Evolutionary conservation across 805 yeast species (phyloP).

Genomic region (Kuraishia hungarica): DNA sequence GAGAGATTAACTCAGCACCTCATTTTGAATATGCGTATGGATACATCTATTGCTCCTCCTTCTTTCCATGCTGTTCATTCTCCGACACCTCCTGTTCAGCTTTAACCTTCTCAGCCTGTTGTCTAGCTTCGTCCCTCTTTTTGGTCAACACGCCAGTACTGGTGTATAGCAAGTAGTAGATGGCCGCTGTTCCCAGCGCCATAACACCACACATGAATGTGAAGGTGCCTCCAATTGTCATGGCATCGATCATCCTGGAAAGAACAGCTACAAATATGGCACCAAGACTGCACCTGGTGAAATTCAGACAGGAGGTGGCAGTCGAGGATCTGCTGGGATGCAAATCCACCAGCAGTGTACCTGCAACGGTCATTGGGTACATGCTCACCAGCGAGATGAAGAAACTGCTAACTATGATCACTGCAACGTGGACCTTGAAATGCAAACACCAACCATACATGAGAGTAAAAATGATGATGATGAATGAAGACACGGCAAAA

Average conservation of each 20-base stretch:
- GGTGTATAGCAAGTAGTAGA: not conserved
- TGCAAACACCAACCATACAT: constrained; percentile 63
- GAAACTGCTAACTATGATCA: constrained; percentile 45
- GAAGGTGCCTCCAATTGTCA: constrained; percentile 65
- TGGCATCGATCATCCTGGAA: constrained; percentile 37
- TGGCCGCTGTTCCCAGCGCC: not conserved
- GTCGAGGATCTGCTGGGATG: constrained; percentile 59
- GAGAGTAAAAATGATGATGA: constrained; percentile 30
- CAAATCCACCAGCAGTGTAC: constrained; percentile 59
- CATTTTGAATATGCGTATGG: no score
- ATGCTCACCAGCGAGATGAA: constrained; percentile 44
- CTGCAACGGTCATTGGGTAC: constrained; percentile 40
- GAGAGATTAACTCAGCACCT: no score
- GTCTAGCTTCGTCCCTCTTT: not conserved
- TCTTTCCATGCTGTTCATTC: not conserved
- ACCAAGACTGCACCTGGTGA: constrained; percentile 52
- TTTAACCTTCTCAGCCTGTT: not conserved
- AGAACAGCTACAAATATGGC: constrained; percentile 58
- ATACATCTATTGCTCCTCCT: not conserved
- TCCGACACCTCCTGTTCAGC: not conserved
- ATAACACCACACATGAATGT: constrained; percentile 28
- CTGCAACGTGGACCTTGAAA: constrained; percentile 30
- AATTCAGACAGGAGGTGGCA: constrained; percentile 56
- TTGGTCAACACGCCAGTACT: not conserved
- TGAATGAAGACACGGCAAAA: constrained; percentile 28